phyloP scores from a whole-genome alignment of 1,139 yeast species.

The Meyerozyma athensensis region DNA sequence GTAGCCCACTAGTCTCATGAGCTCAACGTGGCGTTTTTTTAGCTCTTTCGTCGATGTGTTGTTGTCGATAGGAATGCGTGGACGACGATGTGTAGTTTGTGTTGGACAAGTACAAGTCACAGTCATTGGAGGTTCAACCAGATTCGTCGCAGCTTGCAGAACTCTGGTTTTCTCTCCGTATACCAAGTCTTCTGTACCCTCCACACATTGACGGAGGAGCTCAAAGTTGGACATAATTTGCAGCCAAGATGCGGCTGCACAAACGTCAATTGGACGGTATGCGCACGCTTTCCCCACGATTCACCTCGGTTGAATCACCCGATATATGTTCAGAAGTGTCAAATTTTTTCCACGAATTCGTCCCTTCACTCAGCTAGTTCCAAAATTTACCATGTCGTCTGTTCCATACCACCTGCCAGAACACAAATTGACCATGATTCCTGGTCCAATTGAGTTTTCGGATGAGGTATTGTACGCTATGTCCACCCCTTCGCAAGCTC shows the following conservation, averaged over 20 bases:
- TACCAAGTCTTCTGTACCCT: not conserved
- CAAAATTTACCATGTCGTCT: slow-evolving; percentile 17
- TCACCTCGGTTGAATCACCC: too few species aligned
- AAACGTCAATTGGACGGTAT: too few species aligned
- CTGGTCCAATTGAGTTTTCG: slow-evolving; percentile 91
- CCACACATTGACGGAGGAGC: not conserved
- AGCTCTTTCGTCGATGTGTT: not conserved
- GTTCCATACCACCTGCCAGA: slow-evolving; percentile 39
- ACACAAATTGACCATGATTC: slow-evolving; percentile 68
- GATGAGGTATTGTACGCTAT: slow-evolving; percentile 77
- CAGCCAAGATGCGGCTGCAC: too few species aligned
- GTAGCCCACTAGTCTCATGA: not conserved
- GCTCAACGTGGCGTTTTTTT: not conserved
- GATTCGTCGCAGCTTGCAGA: not conserved
- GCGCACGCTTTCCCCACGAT: too few species aligned
- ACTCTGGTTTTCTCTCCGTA: not conserved
- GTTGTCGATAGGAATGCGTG: not conserved
- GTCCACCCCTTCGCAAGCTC: slow-evolving; percentile 84
- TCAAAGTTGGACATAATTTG: not conserved
- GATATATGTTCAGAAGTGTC: not conserved
- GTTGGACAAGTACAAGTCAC: not conserved
- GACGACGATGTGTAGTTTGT: not conserved
- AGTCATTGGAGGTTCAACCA: not conserved
- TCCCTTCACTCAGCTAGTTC: not conserved
- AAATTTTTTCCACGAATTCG: slow-evolving; percentile 1